Conservation (phyloP, 257 asterid species). For the Scutellaria baicalensis region DNA sequence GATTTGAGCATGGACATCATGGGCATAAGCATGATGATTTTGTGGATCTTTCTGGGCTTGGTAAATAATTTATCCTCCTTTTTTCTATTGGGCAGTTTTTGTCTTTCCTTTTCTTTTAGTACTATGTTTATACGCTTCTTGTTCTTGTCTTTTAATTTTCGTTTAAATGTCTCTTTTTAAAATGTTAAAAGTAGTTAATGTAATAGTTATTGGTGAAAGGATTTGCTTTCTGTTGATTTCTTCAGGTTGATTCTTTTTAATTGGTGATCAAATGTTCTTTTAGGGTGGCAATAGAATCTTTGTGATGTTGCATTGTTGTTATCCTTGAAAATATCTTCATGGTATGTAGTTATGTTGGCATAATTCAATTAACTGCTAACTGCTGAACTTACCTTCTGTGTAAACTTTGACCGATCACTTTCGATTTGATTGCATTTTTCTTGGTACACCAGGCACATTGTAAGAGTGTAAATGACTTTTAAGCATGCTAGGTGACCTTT, state of each 20-base stretch:
- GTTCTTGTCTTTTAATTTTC: not conserved
- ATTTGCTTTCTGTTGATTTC: not conserved
- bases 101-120: not conserved
- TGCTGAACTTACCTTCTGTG: not conserved
- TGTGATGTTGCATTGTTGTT: not conserved
- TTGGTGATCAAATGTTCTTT: not conserved
- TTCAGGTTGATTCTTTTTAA: not conserved
- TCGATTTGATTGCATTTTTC: not conserved
- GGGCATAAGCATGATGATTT: conserved; percentile 13
- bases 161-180: not conserved
- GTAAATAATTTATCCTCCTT: conserved; percentile 24
- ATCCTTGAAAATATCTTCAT: not conserved
- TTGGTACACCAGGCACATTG: not conserved
- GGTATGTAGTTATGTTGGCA: not conserved
- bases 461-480: not conserved
- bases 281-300: too few relatives aligned
- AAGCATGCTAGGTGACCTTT: not conserved
- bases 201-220: not conserved
- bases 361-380: not conserved
- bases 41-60: conserved; percentile 59
- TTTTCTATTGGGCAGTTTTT: not conserved
- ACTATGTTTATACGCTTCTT: not conserved
- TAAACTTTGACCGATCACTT: not conserved
- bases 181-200: not conserved
- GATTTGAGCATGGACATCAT: conserved; percentile 4